Percentiles rank a stretch among this genome's conserved stretches.
These are phyloP conservation scores for Dendrocalamus latiflorus DNA, from an alignment of 202 grass and related monocot genomes.

Conservation along the genomic window DNA sequence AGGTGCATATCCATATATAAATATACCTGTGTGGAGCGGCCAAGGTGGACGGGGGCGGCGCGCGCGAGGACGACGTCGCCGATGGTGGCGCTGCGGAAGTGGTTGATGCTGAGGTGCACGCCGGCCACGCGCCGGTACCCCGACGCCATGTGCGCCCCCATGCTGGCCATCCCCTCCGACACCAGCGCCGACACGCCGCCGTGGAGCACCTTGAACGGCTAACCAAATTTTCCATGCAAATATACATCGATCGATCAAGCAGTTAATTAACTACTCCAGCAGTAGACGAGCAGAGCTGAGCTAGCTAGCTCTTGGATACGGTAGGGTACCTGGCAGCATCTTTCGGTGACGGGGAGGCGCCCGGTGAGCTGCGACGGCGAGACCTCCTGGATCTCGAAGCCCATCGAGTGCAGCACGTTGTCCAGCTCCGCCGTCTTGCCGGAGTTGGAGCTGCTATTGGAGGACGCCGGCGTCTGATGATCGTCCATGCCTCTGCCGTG, in stretches of 20 bases:
- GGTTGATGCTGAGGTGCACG: slow-evolving; percentile 79
- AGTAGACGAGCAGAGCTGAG: too few species aligned
- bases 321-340: slow-evolving; percentile 44
- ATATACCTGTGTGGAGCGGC: slow-evolving; percentile 68
- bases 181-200: slow-evolving; percentile 71
- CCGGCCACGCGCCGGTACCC: slow-evolving; percentile 68
- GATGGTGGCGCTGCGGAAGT: slow-evolving; percentile 61
- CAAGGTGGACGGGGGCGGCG: slow-evolving; percentile 53
- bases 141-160: slow-evolving; percentile 89
- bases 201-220: slow-evolving; percentile 90
- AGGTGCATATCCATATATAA: too few species aligned
- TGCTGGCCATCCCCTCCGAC: slow-evolving; percentile 74
- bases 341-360: slow-evolving; percentile 32
- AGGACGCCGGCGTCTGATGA: too few species aligned
- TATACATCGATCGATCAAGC: too few species aligned
- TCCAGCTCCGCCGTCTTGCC: slow-evolving; percentile 54
- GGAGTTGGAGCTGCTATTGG: too few species aligned
- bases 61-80: slow-evolving; percentile 66
- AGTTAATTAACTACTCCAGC: too few species aligned
- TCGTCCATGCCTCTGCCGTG: too few species aligned
- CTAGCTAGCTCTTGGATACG: too few species aligned
- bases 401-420: slow-evolving; percentile 40
- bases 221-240: background rate
- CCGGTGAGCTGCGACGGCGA: slow-evolving; percentile 47
- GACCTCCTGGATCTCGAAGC: slow-evolving; percentile 60